Conservation (phyloP, 2,329 filamentous ascomycete species). For the Colletotrichum magnum region DNA sequence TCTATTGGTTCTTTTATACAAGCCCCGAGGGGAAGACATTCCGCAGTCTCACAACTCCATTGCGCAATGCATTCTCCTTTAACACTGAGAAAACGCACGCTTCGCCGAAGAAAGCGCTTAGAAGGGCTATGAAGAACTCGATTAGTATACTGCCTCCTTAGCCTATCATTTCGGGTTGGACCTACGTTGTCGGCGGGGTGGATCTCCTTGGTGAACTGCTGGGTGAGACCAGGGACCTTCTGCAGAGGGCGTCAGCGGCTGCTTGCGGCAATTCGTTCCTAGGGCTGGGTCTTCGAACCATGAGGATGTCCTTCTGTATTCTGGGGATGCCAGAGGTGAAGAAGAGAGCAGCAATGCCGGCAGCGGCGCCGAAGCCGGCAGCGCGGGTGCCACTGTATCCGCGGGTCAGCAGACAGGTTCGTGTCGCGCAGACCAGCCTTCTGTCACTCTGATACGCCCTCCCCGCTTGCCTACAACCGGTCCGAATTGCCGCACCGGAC, state of each 20-base stretch:
- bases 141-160: not conserved
- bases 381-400: slow-evolving; percentile 63
- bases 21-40: slow-evolving; percentile 18
- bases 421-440: not conserved
- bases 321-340: slow-evolving; percentile 74
- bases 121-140: slow-evolving; percentile 51
- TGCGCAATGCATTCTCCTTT: slow-evolving; percentile 17
- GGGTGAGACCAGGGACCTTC: slow-evolving; percentile 69
- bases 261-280: slow-evolving; percentile 37
- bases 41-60: slow-evolving; percentile 25
- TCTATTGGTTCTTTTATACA: slow-evolving; percentile 41
- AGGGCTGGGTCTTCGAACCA: slow-evolving; percentile 54
- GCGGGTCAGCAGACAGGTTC: not conserved
- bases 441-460: not conserved
- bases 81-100: slow-evolving; percentile 3
- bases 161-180: slow-evolving; percentile 36
- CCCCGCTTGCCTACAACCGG: not conserved
- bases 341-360: slow-evolving; percentile 71
- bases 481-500: not conserved
- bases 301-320: slow-evolving; percentile 71
- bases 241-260: slow-evolving; percentile 47
- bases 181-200: slow-evolving; percentile 75
- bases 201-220: slow-evolving; percentile 66
- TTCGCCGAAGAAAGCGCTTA: slow-evolving; percentile 46
- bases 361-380: slow-evolving; percentile 70